A percentile compares a stretch with the other conserved stretches of the same genome.
Evolutionary conservation across 2,329 filamentous ascomycete species (phyloP).

Genomic region (Botrytis cinerea): DNA sequence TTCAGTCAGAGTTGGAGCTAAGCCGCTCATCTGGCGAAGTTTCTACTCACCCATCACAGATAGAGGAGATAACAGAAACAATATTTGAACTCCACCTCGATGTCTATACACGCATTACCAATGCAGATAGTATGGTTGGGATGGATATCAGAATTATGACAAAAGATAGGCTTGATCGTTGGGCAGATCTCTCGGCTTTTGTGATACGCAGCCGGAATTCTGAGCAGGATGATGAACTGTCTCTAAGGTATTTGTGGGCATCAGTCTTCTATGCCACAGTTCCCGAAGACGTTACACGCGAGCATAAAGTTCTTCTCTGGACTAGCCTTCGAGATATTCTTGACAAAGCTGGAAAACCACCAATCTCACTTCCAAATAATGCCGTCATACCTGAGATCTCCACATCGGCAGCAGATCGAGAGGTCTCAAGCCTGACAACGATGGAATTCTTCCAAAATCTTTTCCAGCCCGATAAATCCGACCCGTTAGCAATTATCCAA

Average conservation of each 20-base stretch:
- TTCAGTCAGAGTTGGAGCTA: conserved; percentile 47
- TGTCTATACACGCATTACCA: conserved; percentile 63
- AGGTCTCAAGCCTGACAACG: conserved; percentile 88
- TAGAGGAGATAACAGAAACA: conserved; percentile 56
- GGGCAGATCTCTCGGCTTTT: conserved; percentile 59
- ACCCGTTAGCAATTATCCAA: conserved; percentile 84
- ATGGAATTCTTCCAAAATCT: conserved; percentile 95
- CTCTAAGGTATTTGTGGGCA: conserved; percentile 66
- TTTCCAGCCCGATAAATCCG: conserved; percentile 78
- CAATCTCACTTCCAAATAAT: conserved; percentile 76
- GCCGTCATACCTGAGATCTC: conserved; percentile 87
- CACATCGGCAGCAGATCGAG: conserved; percentile 77
- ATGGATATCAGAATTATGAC: conserved; percentile 53
- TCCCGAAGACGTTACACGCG: conserved; percentile 55
- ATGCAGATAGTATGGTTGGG: conserved; percentile 58
- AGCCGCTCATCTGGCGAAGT: conserved; percentile 25
- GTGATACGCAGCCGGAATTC: conserved; percentile 45
- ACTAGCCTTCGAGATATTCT: conserved; percentile 61
- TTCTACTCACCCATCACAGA: conserved; percentile 42
- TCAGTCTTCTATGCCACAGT: conserved; percentile 63
- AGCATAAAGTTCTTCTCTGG: conserved; percentile 62
- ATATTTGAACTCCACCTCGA: conserved; percentile 70
- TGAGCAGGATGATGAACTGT: conserved; percentile 45
- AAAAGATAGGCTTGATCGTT: conserved; percentile 59
- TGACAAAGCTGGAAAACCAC: conserved; percentile 48